Conservation (phyloP, 1,284 basidiomycete genomes). For the Ustanciosporium gigantosporum region DNA sequence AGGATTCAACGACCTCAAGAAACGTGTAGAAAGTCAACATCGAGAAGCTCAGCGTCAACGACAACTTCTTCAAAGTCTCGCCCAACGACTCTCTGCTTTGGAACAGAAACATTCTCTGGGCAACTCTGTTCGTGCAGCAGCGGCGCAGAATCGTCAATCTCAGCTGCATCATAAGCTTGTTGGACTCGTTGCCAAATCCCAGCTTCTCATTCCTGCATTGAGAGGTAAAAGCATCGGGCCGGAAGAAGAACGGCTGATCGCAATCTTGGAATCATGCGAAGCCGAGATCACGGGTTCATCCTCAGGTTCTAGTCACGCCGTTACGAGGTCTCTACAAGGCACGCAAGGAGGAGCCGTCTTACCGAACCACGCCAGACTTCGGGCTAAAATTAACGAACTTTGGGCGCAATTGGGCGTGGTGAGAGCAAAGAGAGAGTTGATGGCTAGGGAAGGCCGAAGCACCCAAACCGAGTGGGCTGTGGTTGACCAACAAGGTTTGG, state of each 20-base stretch:
- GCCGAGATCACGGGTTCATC: conserved; percentile 44
- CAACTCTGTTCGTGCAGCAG: conserved; percentile 45
- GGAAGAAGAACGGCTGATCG: conserved; percentile 47
- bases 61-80: conserved; percentile 22
- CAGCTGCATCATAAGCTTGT: conserved; percentile 53
- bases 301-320: not conserved
- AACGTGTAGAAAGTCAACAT: conserved; percentile 45
- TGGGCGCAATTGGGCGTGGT: conserved; percentile 57
- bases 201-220: conserved; percentile 49
- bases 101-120: conserved; percentile 49
- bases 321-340: not conserved
- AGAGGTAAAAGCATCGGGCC: conserved; percentile 45
- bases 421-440: conserved; percentile 48
- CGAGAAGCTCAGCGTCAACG: conserved; percentile 46
- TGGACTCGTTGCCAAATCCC: conserved; percentile 30
- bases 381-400: conserved; percentile 57
- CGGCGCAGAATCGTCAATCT: conserved; percentile 43
- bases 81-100: conserved; percentile 31
- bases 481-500: conserved; percentile 51
- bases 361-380: conserved; percentile 18
- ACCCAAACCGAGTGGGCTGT: conserved; percentile 55
- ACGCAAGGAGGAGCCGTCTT: not conserved
- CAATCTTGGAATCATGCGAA: conserved; percentile 49
- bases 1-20: conserved; percentile 55
- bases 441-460: conserved; percentile 21